Percentiles rank a stretch among this genome's conserved stretches.
These are phyloP conservation scores for Phlebiopsis flavidoalba DNA, from an alignment of 768 basidiomycete genomes.

Conservation along the genomic window DNA sequence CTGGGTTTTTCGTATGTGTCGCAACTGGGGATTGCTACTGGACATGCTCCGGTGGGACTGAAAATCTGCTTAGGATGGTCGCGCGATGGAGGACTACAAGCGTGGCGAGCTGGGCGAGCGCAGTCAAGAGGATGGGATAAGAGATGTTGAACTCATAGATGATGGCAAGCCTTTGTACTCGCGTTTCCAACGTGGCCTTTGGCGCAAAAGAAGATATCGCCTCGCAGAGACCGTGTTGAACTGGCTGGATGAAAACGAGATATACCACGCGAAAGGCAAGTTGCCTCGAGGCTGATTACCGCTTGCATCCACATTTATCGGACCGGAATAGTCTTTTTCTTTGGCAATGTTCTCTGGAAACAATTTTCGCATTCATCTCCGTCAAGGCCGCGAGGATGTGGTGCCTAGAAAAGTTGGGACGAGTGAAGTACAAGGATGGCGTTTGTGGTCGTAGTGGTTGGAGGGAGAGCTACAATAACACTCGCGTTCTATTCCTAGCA, in stretches of 20 bases:
- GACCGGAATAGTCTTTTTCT: constrained; percentile 4
- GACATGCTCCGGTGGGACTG: constrained; percentile 42
- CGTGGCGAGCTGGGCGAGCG: constrained; percentile 21
- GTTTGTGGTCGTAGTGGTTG: background rate
- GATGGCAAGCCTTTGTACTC: constrained; percentile 32
- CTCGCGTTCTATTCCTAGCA: background rate
- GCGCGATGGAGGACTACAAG: constrained; percentile 10
- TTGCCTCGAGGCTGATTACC: constrained; percentile 35
- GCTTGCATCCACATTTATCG: constrained; percentile 10
- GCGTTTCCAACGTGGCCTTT: constrained; percentile 63
- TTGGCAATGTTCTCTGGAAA: background rate
- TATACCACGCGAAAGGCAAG: constrained; percentile 14
- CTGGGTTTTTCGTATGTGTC: constrained; percentile 43
- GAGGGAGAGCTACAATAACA: background rate
- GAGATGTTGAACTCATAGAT: constrained; percentile 26
- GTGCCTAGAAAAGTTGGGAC: background rate
- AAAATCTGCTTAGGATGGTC: constrained; percentile 15
- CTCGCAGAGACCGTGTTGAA: constrained; percentile 4
- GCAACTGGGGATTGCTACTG: constrained; percentile 48
- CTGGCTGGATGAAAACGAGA: constrained; percentile 9
- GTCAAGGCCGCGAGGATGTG: background rate
- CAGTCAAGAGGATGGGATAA: constrained; percentile 26
- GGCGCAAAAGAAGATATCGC: constrained; percentile 45
- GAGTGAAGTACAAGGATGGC: background rate
- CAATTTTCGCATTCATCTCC: background rate